Evolutionary conservation across 768 basidiomycete species (phyloP), one percentile per base, ranked within the genome.

Genomic region (Russula sp.): DNA sequence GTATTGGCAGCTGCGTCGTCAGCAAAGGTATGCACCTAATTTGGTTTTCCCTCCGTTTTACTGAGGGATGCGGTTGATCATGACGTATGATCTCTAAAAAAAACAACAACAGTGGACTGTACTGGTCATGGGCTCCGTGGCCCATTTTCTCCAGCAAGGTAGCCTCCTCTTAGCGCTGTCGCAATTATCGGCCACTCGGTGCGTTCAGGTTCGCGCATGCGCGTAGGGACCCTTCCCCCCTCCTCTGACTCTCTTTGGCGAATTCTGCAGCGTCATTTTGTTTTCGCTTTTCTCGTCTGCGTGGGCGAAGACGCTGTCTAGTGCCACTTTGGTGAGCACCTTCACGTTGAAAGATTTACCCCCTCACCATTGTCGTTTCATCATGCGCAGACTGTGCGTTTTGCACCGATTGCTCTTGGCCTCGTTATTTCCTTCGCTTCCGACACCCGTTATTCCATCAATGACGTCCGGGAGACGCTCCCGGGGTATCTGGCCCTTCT

Each of bases 401-500:
- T 79, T 8, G 56, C 80, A 10, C 71, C 79, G 16, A 73, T 87
- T 36, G 70, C 72, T 1, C 66, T 75, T 7, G 81, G 86, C 7
- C 71, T 89, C 42, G 11, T 74, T 2, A 67, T 88, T 36, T 83
- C 86, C 20, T 75, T 88, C 61, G 70, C 81, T 18, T 80, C 81
- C 18, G 88, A 90, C 69, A 75, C 80, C 20, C 69, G 58, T 0
- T 69, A 77, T 73, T 69, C 76, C 74, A 61, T 78, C 69, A 65
- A 69, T 35, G 77, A 74, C 58, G 67, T 79, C 39, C 78, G 76
- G 73, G 71, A 75, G 42, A 75, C 77, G 51, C 63, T 83, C 32
- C 85, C 85, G 3, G 87, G 85, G 16, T 90, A 92, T 73, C 79
- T 79, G 7, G 88, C 87, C 3, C 71, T 90, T 11, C 63, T 79